phyloP scores from a whole-genome alignment of 257 asterid species.

The Ajuga chamaepitys region DNA sequence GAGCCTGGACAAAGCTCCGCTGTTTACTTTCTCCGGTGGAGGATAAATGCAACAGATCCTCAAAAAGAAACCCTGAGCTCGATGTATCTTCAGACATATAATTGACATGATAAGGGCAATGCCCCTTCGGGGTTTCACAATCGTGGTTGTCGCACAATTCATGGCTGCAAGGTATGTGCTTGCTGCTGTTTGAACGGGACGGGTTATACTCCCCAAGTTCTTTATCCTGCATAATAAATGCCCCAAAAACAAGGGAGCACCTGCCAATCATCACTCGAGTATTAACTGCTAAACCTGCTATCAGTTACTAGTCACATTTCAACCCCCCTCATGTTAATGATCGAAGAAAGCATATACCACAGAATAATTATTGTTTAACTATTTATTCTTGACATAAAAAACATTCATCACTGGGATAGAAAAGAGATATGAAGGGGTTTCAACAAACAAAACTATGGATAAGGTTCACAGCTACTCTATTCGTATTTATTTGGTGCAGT shows the following conservation, averaged over 20 bases:
- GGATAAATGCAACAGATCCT: constrained; percentile 61
- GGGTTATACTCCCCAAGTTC: constrained; percentile 66
- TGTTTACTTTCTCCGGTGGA: constrained; percentile 34
- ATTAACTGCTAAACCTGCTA: constrained; percentile 54
- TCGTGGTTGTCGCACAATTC: constrained; percentile 40
- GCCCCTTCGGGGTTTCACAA: constrained; percentile 47
- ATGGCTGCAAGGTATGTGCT: constrained; percentile 59
- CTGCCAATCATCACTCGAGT: constrained; percentile 71
- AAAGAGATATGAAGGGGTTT: background rate
- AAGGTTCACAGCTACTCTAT: background rate
- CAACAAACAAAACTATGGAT: background rate
- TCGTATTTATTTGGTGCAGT: background rate
- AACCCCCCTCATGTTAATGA: background rate
- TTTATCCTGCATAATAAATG: constrained; percentile 83
- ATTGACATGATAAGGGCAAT: constrained; percentile 55
- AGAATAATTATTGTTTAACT: background rate
- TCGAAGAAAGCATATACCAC: background rate
- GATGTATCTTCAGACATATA: constrained; percentile 59
- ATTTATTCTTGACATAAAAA: background rate
- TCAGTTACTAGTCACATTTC: constrained; percentile 14
- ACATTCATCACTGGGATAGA: background rate
- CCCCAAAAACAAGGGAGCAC: constrained; percentile 71
- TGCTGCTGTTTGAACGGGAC: constrained; percentile 62
- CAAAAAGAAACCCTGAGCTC: constrained; percentile 66
- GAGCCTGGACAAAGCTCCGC: constrained; percentile 39